Evolutionary conservation across 2,329 filamentous ascomycete species (phyloP).

Genomic region (Sporothrix humicola): DNA sequence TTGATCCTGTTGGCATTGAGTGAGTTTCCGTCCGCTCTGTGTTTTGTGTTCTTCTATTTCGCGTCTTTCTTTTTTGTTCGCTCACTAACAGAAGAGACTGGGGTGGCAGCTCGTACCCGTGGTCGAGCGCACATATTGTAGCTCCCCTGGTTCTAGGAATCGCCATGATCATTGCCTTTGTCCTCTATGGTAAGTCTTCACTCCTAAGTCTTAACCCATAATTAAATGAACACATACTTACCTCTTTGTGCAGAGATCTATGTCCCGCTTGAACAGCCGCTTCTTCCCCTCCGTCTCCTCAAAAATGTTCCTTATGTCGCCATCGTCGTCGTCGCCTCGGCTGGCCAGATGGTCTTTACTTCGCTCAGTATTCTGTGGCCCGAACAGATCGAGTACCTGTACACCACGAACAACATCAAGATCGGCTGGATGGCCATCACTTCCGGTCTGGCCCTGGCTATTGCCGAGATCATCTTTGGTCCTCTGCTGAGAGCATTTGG

Average conservation of each 20-base stretch:
- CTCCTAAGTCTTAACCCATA: neutral
- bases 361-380: conserved; percentile 49
- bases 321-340: conserved; percentile 44
- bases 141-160: conserved; percentile 42
- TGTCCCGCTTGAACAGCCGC: conserved; percentile 44
- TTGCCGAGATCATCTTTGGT: conserved; percentile 26
- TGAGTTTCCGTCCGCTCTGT: neutral
- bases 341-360: conserved; percentile 48
- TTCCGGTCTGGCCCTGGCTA: conserved; percentile 2
- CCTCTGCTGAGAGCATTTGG: conserved; percentile 9
- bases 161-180: conserved; percentile 39
- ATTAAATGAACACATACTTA: neutral
- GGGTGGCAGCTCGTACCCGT: conserved; percentile 51
- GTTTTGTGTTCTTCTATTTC: neutral
- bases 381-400: conserved; percentile 44
- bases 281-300: conserved; percentile 48
- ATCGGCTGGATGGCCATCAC: conserved; percentile 32
- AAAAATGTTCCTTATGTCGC: conserved; percentile 43
- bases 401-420: conserved; percentile 29
- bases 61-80: neutral
- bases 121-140: conserved; percentile 47
- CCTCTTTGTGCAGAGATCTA: conserved; percentile 37
- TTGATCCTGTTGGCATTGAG: conserved; percentile 54
- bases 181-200: conserved; percentile 37
- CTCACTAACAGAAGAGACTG: conserved; percentile 41